Base-by-base conservation (phyloP, 805 yeast genomes). In the Maudiozyma barnettii region DNA sequence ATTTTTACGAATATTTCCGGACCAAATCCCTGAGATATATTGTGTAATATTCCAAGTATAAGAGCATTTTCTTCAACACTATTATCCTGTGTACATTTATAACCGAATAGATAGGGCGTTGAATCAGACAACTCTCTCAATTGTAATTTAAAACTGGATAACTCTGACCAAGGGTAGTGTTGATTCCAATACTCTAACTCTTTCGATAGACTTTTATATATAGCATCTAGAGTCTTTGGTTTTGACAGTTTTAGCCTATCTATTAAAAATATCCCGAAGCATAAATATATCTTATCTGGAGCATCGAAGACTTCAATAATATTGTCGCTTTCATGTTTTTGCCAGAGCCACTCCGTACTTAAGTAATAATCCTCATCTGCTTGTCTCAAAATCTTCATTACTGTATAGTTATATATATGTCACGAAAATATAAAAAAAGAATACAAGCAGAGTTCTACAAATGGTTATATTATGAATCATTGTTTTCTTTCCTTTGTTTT, bases 61-160 rank as follows among this genome's bases (percentile, higher is more conserved):
- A 80, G 56, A 61, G 72, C 64, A 47, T 73, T 75, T 53, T 79
- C 83, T 12, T 62, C 65, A 19, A 64, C 47, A 13, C 65, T 58
- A 30, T 71, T 74, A 19, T 76, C 79, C 47, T 70, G 73, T 1
- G 56, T 67, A 46, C 71, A 66, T 9, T 63, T 21, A 18, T 54
- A 51, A 2, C 70, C 70, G 44, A 55, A 56, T 1, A 69, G 55
- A 49, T 60, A 59, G 3, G 53, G 43, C 13, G 37, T 20, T 1
- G 51, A 49, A n/a, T 49, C 51, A 3, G 51, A 43, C 12, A 19
- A 3, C 16, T 49, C 45, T 14, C 49, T 49, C 10, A 62, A 38
- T 19, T 58, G 57, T 5, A 64, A 37, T n/a, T 45, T 4, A 7
- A 62, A 48, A 2, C 60, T 57, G 13, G 69, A 61, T 16, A 47